Evolutionary conservation across 768 basidiomycete genomes (phyloP), one percentile per base, ranked within the genome.

Genomic region (Phanerochaete sordida): DNA sequence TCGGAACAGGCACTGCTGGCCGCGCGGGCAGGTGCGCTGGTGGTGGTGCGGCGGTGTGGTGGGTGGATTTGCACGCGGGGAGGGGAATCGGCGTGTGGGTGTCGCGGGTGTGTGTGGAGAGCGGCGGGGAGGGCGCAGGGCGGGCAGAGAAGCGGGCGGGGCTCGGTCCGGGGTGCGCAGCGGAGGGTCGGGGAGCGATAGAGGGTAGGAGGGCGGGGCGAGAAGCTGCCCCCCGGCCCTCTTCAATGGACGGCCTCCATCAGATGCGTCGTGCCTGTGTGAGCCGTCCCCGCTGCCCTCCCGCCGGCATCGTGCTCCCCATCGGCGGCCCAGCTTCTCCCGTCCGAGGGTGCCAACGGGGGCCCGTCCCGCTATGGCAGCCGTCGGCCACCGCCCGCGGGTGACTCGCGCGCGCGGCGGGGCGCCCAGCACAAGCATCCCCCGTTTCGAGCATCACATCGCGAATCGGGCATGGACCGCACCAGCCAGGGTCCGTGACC

Each of bases 291-390:
- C 28, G 48, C 23, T 28, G 26, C 16, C 24, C 21, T 26, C 48
- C 30, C 28, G 51, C 27, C 51, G 31, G 51, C 51, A 35, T 8
- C 16, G 16, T n/a, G 12, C 8, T 13, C 2, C 15, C 24, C 28
- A 33, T 31, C 51, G 51, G 51, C 51, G 51, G 51, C 9, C 30
- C 8, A 16, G 51, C 51, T 53, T 53, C 51, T 53, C 51, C 51
- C 51, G 51, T 33, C 51, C 51, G 51, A 53, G 51, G 51, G 51
- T 35, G n/a, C 30, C 4, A 5, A 24, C 19, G 44, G 44, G 8
- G 19, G 44, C 44, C 8, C 44, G 19, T 46, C 44, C 44, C 33
- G 6, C 33, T 35, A 7, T 35, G 33, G 33, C 33, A 35, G 6
- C 33, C 33, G 33, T 35, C 33, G 33, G 33, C 13, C 33, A 13